Base-by-base conservation (phyloP, 768 basidiomycete species). In the Coprinellus micaceus region DNA sequence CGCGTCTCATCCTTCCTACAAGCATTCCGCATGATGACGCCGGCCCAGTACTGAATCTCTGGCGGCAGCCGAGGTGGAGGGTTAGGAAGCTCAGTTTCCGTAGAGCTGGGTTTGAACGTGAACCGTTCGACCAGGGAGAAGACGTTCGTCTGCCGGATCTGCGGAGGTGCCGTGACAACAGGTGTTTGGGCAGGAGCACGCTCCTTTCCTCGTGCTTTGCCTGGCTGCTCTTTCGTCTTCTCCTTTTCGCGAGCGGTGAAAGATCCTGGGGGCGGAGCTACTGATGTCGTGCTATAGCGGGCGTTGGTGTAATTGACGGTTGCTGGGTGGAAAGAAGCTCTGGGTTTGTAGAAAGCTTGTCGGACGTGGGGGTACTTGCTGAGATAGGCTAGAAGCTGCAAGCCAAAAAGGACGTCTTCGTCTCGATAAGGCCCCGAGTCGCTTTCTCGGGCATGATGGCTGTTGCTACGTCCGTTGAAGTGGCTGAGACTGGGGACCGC, bases 21-120 rank as follows among this genome's bases (percentile, higher is more conserved):
- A 12, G 97, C 97, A 69, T 99, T 99, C 52, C 97, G 82, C 97
- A 98, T 99, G 66, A 98, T 97, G n/a, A 98, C 96, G 2, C 94
- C 94, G 0, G 96, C 97, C 97, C 97, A 98, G 64, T 98, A 97
- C 71, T 97, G 93, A 22, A 99, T 96, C 69, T 98, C 96, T 10
- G 80, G 77, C 0, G 94, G 93, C 6, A 94, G 73, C 47, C 84
- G 78, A 2, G 88, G 86, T 4, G 83, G 86, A 0, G 85, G 83
- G 53, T 83, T 84, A 4, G 82, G 82, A 52, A 87, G 33, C 22
- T 87, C 84, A 19, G 81, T 82, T 65, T 95, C 94, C 0, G 85
- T 82, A 10, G 90, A 84, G 52, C 89, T 90, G 0, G 95, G 93
- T 52, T 94, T 84, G 77, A 94, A 97, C 0, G 96, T 99, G 74